Base-by-base conservation (phyloP, 495 filamentous ascomycete species). In the Penicillium mononematosum region DNA sequence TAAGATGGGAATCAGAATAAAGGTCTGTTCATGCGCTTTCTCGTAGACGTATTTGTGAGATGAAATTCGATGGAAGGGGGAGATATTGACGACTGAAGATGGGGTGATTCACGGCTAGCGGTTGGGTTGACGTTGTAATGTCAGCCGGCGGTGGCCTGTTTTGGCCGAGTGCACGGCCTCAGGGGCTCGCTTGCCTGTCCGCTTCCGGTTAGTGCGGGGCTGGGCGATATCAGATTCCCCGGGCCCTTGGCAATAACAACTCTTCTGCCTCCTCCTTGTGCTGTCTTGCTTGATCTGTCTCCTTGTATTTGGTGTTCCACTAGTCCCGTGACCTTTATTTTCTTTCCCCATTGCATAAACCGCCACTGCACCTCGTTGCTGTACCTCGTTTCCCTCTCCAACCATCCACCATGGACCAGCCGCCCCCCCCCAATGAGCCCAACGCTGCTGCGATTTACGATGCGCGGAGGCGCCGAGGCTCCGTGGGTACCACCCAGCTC, bases 401-500 rank as follows among this genome's bases (percentile, higher is more conserved):
- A 39, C 46, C 25, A n/a, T 31, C 53, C 53, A 58, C 19, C 50
- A 76, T 77, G 75, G 73, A 76, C 14, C 70, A 72, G 34, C n/a
- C 45, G 3, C 19, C 45, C 17, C 20, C 45, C 45, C 58, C 64
- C 46, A 56, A 58, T 34, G 65, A 72, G 56, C 73, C 75, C 72
- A 86, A 73, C 64, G 68, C 73, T 45, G 80, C 78, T 36, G 78
- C 80, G 27, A 67, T 82, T 38, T 78, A 80, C 56, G 75, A 75
- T 67, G 75, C 75, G 58, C 71, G 77, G 42, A 72, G 77, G 55
- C 74, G 79, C 50, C 66, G 73, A 36, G 74, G 69, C 53, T 79
- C 77, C 39, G 93, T 96, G 80, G 92, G 90, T 51, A 93, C 94
- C 66, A 85, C 88, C 58, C 82, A 88, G 65, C 84, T 98, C 64